phyloP scores from a whole-genome alignment of 306 rosid species.

The Castanea crenata region DNA sequence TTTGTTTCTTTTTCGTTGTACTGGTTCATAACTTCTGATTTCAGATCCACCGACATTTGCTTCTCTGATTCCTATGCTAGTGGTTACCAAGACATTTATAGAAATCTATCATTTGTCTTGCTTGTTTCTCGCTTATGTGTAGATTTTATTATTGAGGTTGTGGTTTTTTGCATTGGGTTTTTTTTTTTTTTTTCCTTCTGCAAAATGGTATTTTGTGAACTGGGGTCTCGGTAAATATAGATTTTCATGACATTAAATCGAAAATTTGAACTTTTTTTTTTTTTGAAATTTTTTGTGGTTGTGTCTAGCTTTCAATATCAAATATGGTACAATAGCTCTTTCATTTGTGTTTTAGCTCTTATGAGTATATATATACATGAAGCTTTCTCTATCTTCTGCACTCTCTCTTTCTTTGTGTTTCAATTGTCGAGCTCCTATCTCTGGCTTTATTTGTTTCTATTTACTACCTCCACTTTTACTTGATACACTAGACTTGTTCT shows the following conservation, averaged over 20 bases:
- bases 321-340: background rate
- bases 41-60: constrained; percentile 36
- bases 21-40: background rate
- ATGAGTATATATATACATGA: constrained; percentile 4
- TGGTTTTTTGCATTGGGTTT: background rate
- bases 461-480: background rate
- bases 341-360: background rate
- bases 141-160: background rate
- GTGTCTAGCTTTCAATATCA: background rate
- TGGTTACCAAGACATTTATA: background rate
- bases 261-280: background rate
- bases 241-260: background rate
- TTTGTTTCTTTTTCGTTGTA: constrained; percentile 6
- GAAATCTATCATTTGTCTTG: background rate
- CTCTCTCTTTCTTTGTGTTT: background rate
- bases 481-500: background rate
- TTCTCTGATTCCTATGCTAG: background rate
- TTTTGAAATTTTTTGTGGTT: constrained; percentile 6
- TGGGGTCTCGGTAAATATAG: background rate
- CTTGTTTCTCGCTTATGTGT: background rate
- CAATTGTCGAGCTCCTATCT: background rate
- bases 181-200: too few relatives aligned
- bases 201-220: background rate
- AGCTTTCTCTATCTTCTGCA: background rate
- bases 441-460: background rate